Percentiles rank a stretch among this genome's conserved stretches.
phyloP scores from a whole-genome alignment of 352 stramenopile genomes.

The Pythium scleroteichum region DNA sequence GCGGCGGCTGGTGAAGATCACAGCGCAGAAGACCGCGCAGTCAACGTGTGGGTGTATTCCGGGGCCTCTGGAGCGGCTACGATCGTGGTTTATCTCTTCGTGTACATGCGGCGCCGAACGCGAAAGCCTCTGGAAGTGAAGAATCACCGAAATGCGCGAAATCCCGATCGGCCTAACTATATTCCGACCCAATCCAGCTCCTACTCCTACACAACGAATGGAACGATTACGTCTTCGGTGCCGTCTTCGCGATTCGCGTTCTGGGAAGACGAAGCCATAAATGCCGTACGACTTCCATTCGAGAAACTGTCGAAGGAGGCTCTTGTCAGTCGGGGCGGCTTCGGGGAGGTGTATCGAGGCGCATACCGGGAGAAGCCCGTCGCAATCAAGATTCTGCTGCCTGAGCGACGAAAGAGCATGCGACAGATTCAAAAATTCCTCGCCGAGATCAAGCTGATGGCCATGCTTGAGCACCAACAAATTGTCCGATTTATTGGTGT shows the following conservation, averaged over 20 bases:
- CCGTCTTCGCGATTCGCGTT: background rate
- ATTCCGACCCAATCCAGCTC: background rate
- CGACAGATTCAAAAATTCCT: conserved; percentile 51
- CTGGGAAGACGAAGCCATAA: conserved; percentile 7
- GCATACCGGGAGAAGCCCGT: conserved; percentile 46
- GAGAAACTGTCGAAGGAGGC: conserved; percentile 38
- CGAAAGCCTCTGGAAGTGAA: too few species aligned
- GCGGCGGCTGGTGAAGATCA: too few species aligned
- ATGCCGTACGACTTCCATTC: conserved; percentile 38
- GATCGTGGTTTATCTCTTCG: too few species aligned
- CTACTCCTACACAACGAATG: background rate
- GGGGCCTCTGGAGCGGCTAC: too few species aligned
- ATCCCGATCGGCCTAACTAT: too few species aligned
- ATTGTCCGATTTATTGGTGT: conserved; percentile 70
- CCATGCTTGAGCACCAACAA: conserved; percentile 52
- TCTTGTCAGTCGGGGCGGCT: conserved; percentile 46
- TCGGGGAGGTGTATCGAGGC: conserved; percentile 47
- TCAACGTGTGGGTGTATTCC: too few species aligned
- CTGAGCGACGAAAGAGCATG: conserved; percentile 45
- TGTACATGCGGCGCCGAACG: too few species aligned
- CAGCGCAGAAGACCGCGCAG: too few species aligned
- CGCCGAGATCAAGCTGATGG: conserved; percentile 53
- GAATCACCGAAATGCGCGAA: too few species aligned
- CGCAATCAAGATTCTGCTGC: conserved; percentile 57
- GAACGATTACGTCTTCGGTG: background rate